Conservation (phyloP, 352 stramenopile genomes). For the Phytophthora tentaculata region DNA sequence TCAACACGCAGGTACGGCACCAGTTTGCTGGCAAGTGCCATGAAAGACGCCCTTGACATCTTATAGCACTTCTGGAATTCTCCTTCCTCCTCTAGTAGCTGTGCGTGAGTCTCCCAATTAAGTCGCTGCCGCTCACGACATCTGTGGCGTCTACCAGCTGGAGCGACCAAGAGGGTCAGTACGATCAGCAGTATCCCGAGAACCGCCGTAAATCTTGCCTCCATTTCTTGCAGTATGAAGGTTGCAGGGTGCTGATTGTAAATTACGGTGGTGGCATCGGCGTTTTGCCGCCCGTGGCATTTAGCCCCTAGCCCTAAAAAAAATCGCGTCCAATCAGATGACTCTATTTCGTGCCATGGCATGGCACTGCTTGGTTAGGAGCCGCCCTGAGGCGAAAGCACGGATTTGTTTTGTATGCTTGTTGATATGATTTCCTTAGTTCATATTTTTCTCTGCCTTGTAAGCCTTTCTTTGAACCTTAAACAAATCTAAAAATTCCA, state of each 20-base stretch:
- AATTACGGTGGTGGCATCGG: not conserved
- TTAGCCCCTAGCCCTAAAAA: not conserved
- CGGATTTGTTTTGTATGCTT: too few species aligned
- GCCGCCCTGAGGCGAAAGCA: too few species aligned
- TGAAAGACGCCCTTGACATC: not conserved
- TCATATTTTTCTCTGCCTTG: too few species aligned
- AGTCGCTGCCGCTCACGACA: not conserved
- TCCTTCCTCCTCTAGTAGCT: not conserved
- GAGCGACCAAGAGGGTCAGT: not conserved
- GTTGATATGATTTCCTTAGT: too few species aligned
- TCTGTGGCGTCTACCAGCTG: not conserved
- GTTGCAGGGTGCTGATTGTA: not conserved
- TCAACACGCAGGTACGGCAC: not conserved
- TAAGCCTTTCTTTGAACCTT: too few species aligned
- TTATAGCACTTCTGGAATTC: slow-evolving; percentile 2
- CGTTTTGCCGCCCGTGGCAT: not conserved
- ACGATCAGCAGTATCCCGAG: not conserved
- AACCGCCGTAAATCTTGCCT: not conserved
- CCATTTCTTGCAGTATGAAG: not conserved
- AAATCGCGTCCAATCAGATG: not conserved
- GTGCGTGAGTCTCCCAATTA: not conserved
- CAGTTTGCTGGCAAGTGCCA: not conserved
- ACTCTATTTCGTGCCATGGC: not conserved
- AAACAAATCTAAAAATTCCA: too few species aligned
- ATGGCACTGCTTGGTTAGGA: not conserved